Conservation (phyloP, 129 eudicot genomes). For the Logfia minima region DNA sequence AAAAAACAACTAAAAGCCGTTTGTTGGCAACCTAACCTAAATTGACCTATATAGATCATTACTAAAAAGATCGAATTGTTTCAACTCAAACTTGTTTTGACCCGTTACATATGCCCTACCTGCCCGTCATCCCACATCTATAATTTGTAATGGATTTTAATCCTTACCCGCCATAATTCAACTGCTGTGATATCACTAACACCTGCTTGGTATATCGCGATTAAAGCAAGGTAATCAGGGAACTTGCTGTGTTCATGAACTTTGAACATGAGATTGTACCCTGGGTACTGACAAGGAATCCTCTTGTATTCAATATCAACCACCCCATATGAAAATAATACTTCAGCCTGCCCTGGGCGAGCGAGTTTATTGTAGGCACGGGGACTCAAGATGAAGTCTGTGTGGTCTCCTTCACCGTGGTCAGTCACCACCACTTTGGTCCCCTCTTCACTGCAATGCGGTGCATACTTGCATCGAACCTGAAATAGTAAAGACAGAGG, state of each 20-base stretch:
- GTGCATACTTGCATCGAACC: slow-evolving; percentile 83
- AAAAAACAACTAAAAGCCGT: background rate
- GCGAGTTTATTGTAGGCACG: slow-evolving; percentile 76
- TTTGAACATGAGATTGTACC: slow-evolving; percentile 57
- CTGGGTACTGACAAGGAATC: slow-evolving; percentile 65
- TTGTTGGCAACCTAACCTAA: background rate
- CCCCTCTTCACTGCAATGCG: slow-evolving; percentile 72
- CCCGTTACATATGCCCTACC: background rate
- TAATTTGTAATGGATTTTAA: background rate
- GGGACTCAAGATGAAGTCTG: slow-evolving; percentile 66
- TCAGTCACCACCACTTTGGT: slow-evolving; percentile 75
- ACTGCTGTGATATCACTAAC: slow-evolving; percentile 56
- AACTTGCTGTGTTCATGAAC: slow-evolving; percentile 69
- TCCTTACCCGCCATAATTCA: slow-evolving; percentile 72
- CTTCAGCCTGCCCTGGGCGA: slow-evolving; percentile 46
- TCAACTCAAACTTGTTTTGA: background rate
- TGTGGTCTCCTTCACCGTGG: slow-evolving; percentile 72
- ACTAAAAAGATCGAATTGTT: background rate
- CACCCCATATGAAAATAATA: slow-evolving; percentile 63
- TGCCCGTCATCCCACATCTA: background rate
- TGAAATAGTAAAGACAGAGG: slow-evolving; percentile 7
- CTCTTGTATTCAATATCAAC: slow-evolving; percentile 66
- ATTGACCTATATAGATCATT: background rate
- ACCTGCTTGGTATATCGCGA: slow-evolving; percentile 71
- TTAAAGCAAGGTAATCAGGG: slow-evolving; percentile 70